A percentile compares a stretch with the other conserved stretches of the same genome.
Evolutionary conservation across 164 flowering plant species (phyloP).

Genomic region (Protea cynaroides): DNA sequence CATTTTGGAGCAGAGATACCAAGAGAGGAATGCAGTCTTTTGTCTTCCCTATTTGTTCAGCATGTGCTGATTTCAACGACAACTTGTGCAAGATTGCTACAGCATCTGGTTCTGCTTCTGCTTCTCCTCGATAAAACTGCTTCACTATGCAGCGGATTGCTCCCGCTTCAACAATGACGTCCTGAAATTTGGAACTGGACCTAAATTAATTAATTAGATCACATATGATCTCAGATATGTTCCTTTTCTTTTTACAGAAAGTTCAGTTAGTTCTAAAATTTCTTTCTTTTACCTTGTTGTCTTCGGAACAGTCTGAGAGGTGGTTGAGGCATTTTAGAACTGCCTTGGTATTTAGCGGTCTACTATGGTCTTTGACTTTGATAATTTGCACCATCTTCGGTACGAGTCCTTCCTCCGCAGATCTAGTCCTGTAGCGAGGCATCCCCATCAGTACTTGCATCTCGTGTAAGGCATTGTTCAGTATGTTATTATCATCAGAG

Average conservation of each 20-base stretch:
- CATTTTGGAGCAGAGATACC: conserved; percentile 18
- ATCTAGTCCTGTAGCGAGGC: conserved; percentile 10
- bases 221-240: no score
- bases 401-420: conserved; percentile 14
- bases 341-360: conserved; percentile 13
- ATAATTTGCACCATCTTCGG: conserved; percentile 16
- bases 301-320: conserved; percentile 15
- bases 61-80: conserved; percentile 9
- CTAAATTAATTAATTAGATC: background rate
- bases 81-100: conserved; percentile 11
- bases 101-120: conserved; percentile 16
- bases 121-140: conserved; percentile 14
- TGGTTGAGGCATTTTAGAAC: conserved; percentile 23
- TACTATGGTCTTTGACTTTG: conserved; percentile 7
- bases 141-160: conserved; percentile 14
- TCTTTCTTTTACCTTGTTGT: conserved; percentile 18
- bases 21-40: conserved; percentile 16
- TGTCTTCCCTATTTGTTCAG: conserved; percentile 17
- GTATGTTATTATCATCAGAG: conserved; percentile 12
- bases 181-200: conserved; percentile 6
- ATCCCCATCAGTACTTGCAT: conserved; percentile 16
- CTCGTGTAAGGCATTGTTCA: conserved; percentile 14
- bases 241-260: no score
- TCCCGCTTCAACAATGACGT: conserved; percentile 17
- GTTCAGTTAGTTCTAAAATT: no score